Evolutionary conservation across 176 grass and related monocot genomes (phyloP).

Genomic region (Olyra latifolia): DNA sequence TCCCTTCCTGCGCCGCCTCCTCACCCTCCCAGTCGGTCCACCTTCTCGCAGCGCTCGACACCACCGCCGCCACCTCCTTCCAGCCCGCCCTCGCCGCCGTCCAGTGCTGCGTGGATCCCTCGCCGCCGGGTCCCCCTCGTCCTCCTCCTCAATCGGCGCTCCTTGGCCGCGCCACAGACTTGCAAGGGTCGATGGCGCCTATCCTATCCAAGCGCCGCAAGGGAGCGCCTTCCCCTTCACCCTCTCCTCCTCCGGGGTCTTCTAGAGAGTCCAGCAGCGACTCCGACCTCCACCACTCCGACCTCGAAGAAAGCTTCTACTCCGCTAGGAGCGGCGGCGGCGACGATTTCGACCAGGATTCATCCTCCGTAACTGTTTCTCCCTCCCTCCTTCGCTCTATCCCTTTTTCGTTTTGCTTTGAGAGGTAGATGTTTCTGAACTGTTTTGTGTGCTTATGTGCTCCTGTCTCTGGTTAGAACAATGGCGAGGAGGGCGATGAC

Average conservation of each 20-base stretch:
- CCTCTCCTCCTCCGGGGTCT: neutral
- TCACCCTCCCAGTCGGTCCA: no score
- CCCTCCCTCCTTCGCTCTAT: neutral
- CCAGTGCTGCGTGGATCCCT: slow-evolving; percentile 78
- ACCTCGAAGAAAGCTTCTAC: neutral
- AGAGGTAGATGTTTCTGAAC: no score
- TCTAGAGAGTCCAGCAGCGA: neutral
- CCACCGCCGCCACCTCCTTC: slow-evolving; percentile 36
- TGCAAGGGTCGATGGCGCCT: neutral
- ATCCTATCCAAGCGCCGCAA: neutral
- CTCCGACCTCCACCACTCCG: slow-evolving; percentile 4
- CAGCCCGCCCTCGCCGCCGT: slow-evolving; percentile 75
- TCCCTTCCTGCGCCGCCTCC: no score
- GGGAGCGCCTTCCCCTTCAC: neutral
- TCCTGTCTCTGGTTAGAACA: neutral
- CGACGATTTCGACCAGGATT: neutral
- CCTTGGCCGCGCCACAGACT: no score
- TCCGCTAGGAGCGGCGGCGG: neutral
- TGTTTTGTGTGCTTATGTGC: no score
- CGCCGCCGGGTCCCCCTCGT: slow-evolving; percentile 65
- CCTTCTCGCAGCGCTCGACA: neutral
- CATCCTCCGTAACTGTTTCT: neutral
- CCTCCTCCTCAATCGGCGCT: slow-evolving; percentile 44
- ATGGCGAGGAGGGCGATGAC: slow-evolving; percentile 18
- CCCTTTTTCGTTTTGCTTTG: neutral